Evolutionary conservation across 495 filamentous ascomycete genomes (phyloP).

Genomic region (Penicillium macrosclerotiorum): DNA sequence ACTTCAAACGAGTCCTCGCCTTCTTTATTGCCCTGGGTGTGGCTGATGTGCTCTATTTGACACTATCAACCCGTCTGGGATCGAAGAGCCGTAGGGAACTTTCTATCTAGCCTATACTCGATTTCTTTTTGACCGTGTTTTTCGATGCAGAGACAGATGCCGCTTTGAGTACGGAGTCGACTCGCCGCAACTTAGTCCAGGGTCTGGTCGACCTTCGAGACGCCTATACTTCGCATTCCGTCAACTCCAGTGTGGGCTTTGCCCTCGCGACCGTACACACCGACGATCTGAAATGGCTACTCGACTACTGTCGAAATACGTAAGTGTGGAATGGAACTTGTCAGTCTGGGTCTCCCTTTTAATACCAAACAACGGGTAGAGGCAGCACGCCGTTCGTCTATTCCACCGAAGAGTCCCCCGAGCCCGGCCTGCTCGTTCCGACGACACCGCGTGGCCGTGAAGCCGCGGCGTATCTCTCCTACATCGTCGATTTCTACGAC

Average conservation of each 20-base stretch:
- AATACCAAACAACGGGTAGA: conserved; percentile 1
- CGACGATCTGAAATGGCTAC: conserved; percentile 15
- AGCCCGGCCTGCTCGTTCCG: conserved; percentile 29
- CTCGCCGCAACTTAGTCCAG: conserved; percentile 2
- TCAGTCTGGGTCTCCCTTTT: background rate
- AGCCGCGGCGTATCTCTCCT: conserved; percentile 41
- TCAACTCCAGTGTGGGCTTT: conserved; percentile 13
- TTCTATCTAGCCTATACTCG: too few species aligned
- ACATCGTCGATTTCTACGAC: conserved; percentile 38
- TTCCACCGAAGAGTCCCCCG: conserved; percentile 29
- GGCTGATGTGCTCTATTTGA: too few species aligned
- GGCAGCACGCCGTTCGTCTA: conserved; percentile 37
- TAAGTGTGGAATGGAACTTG: background rate
- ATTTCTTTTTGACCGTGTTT: too few species aligned
- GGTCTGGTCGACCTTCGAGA: conserved; percentile 5
- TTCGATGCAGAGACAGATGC: too few species aligned
- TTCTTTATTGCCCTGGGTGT: too few species aligned
- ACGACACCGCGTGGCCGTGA: conserved; percentile 38
- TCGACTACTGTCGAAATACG: conserved; percentile 14
- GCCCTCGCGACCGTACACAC: conserved; percentile 10
- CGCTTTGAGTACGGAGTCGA: too few species aligned
- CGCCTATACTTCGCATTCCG: conserved; percentile 3
- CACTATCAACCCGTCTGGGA: too few species aligned
- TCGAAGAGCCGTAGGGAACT: too few species aligned
- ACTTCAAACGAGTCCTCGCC: too few species aligned